Evolutionary conservation across 1,284 basidiomycete genomes (phyloP).

Genomic region (Exobasidium cylindrosporum): DNA sequence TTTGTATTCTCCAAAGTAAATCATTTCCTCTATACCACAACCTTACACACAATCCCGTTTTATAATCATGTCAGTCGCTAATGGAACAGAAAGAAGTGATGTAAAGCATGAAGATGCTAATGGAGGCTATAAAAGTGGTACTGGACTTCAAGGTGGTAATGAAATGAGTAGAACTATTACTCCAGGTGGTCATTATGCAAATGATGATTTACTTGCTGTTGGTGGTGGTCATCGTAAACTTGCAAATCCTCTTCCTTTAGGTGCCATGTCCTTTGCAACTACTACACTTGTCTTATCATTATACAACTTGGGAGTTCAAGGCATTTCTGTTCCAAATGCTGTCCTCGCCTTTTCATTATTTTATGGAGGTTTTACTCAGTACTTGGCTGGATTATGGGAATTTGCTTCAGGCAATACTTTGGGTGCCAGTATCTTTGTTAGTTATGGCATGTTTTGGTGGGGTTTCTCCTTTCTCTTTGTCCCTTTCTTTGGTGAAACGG

Average conservation of each 20-base stretch:
- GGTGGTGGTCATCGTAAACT: conserved; percentile 29
- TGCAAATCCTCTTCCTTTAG: conserved; percentile 31
- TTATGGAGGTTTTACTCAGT: conserved; percentile 23
- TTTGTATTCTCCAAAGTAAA: neutral
- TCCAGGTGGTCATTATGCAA: conserved; percentile 30
- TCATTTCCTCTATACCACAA: neutral
- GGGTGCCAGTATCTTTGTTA: conserved; percentile 26
- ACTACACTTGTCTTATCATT: conserved; percentile 26
- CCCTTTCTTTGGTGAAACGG: conserved; percentile 35
- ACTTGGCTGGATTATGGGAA: conserved; percentile 42
- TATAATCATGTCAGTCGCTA: neutral
- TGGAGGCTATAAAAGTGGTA: neutral
- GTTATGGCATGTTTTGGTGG: conserved; percentile 37
- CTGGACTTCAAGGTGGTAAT: neutral
- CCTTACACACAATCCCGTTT: neutral
- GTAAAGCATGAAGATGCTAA: neutral
- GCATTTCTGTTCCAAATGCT: conserved; percentile 32
- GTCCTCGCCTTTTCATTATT: conserved; percentile 10
- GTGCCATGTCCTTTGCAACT: conserved; percentile 11
- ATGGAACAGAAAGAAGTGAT: neutral
- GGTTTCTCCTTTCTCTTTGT: conserved; percentile 31
- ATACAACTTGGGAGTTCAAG: conserved; percentile 28
- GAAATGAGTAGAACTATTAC: conserved; percentile 3
- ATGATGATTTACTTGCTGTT: conserved; percentile 36
- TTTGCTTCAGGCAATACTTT: conserved; percentile 20